These are phyloP conservation scores for Tolypocladium inflatum DNA, from an alignment of 2,329 filamentous ascomycete genomes.

Conservation along the genomic window DNA sequence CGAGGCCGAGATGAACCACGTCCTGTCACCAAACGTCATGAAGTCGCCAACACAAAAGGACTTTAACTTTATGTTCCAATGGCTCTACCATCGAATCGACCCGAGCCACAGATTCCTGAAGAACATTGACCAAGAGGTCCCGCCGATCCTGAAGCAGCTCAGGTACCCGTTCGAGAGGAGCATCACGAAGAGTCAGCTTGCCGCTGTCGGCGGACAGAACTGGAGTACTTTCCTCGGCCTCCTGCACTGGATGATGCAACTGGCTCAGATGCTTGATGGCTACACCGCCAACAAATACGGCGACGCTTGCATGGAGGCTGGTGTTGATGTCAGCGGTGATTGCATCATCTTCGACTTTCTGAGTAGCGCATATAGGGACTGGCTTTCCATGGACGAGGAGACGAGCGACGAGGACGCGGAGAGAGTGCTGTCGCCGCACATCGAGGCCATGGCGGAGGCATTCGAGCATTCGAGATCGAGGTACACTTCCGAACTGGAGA, in stretches of 20 bases:
- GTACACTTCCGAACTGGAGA: constrained; percentile 73
- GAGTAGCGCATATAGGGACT: constrained; percentile 82
- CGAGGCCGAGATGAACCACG: constrained; percentile 95
- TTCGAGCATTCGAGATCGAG: constrained; percentile 81
- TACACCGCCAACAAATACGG: constrained; percentile 75
- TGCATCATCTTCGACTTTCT: constrained; percentile 92
- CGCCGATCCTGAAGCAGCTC: constrained; percentile 82
- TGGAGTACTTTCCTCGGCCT: constrained; percentile 92
- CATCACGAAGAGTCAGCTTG: constrained; percentile 93
- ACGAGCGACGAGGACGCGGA: constrained; percentile 78
- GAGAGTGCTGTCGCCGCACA: constrained; percentile 68
- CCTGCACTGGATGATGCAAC: constrained; percentile 98
- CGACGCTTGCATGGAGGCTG: constrained; percentile 78
- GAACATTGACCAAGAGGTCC: constrained; percentile 90
- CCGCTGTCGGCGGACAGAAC: constrained; percentile 91
- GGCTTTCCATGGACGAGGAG: constrained; percentile 87
- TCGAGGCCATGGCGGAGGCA: constrained; percentile 76
- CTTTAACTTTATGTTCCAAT: constrained; percentile 96
- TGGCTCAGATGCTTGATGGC: constrained; percentile 86
- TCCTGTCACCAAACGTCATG: constrained; percentile 80
- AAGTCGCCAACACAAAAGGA: constrained; percentile 96
- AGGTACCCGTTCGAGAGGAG: constrained; percentile 91
- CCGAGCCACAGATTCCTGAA: constrained; percentile 90
- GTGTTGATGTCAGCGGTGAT: constrained; percentile 79
- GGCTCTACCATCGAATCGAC: constrained; percentile 93